Base-by-base conservation (phyloP, 2,329 filamentous ascomycete genomes). In the Venturia asperata region DNA sequence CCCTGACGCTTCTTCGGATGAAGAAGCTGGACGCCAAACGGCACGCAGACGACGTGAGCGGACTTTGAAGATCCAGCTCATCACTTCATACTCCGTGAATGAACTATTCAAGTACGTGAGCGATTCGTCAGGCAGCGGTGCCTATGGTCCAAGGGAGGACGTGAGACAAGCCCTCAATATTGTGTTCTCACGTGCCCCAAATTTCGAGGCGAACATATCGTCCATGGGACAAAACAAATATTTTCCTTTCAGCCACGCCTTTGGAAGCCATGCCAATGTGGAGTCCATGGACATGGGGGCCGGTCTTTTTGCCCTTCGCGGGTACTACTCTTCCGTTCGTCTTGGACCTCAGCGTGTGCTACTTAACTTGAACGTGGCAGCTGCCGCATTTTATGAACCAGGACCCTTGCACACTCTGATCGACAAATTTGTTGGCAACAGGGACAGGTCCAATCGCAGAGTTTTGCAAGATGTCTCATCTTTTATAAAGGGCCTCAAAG, bases 281-380 rank as follows among this genome's bases (percentile, higher is more conserved):
- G 76, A 82, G 61, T 68, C 65, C 0, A 70, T 71, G 3, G 70
- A 77, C 39, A 77, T 88, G 1, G 79, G 78, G 2, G 75, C 71
- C 13, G 84, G 84, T 1, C 74, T 88, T 0, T 76, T 82, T 61
- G 84, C 84, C 0, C 72, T 86, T 4, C 79, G 85, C 52, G 86
- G 86, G 0, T 88, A 83, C 73, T 87, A 83, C 70, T 77, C 84
- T 13, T 87, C 84, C 69, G 82, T 85, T 39, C 82, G 86, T 5
- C 80, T 83, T 1, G 81, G 83, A 2, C 82, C 83, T 17, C 80
- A 79, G 47, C 79, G 85, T 3, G 75, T 88, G 5, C 71, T 88
- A 0, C 72, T 88, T 15, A 88, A 89, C 65, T 76, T 88, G 3
- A 86, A 88, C 66, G 84, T 87, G 34, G 83, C 83, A 10, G 82